phyloP scores from a whole-genome alignment of 495 filamentous ascomycete genomes.

The Trichoderma erinaceum region DNA sequence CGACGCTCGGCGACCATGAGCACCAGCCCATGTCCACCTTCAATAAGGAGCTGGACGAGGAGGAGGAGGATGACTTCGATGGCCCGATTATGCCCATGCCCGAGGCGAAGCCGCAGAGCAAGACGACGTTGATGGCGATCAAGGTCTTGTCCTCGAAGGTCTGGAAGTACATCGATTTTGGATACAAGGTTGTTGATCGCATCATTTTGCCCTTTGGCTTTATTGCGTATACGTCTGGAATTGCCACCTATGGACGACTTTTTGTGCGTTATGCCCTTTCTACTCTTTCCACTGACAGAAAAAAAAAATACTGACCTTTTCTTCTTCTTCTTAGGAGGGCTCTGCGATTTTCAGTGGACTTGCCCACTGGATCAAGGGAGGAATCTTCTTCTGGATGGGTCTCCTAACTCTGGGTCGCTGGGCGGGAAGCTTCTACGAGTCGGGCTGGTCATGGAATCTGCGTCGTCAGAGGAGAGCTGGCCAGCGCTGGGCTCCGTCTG shows the following conservation, averaged over 20 bases:
- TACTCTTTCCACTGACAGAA: neutral
- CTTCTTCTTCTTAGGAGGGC: slow-evolving; percentile 38
- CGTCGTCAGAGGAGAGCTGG: slow-evolving; percentile 55
- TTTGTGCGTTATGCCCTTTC: slow-evolving; percentile 41
- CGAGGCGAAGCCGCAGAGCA: slow-evolving; percentile 20
- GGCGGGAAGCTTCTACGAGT: slow-evolving; percentile 82
- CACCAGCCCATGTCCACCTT: slow-evolving; percentile 50
- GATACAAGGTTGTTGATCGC: slow-evolving; percentile 39
- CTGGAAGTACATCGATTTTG: slow-evolving; percentile 38
- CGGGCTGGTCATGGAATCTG: slow-evolving; percentile 96
- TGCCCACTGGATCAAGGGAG: slow-evolving; percentile 93
- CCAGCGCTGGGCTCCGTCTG: slow-evolving; percentile 54
- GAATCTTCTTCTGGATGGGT: slow-evolving; percentile 96
- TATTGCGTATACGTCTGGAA: slow-evolving; percentile 53
- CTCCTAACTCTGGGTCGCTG: slow-evolving; percentile 82
- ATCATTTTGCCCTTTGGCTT: slow-evolving; percentile 48
- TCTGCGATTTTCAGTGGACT: slow-evolving; percentile 71
- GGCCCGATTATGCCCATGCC: slow-evolving; percentile 22
- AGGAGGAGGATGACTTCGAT: slow-evolving; percentile 38
- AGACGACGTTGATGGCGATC: slow-evolving; percentile 28
- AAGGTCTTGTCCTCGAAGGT: slow-evolving; percentile 35
- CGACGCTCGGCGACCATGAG: slow-evolving; percentile 39
- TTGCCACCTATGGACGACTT: slow-evolving; percentile 51
- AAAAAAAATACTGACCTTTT: too few relatives aligned
- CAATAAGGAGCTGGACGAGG: slow-evolving; percentile 43